Base-by-base conservation (phyloP, 805 yeast genomes). In the Candida suzukii region DNA sequence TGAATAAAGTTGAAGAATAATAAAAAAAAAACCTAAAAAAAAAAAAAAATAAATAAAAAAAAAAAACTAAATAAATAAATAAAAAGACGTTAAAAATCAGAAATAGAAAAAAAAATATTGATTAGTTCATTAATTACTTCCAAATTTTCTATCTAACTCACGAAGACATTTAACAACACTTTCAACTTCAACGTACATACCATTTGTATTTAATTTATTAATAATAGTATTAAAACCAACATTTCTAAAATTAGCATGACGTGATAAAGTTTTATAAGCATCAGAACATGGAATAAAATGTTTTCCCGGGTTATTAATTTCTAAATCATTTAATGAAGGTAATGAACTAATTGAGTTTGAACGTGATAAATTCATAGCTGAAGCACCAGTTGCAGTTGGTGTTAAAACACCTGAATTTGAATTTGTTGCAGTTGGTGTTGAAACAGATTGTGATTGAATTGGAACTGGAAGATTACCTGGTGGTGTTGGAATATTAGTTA, bases 101-200 rank as follows among this genome's bases (percentile, higher is more conserved):
- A 24, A 8, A 8, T 8, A n/a, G n/a, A n/a, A n/a, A n/a, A n/a
- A n/a, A n/a, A n/a, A n/a, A n/a, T n/a, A n/a, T n/a, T n/a, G n/a
- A n/a, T 14, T 16, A 19, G 14, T 4, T 34, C 9, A 25, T 27
- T 42, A 53, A 34, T 56, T 54, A 41, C 57, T 54, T 11, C 60
- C 60, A 47, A 79, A 67, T 51, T 81, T 69, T 54, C 85, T 71
- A 59, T 88, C 96, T 54, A 88, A 67, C 52, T 87, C 93, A 28
- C 95, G 68, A 46, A 88, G 64, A 18, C 87, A 88, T 52, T 83
- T 83, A 25, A 93, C 95, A 27, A 88, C 93, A 50, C 88, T 78
- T 53, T 83, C 87, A n/a, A 85, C 95, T 54, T 88, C 96, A 37
- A 88, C 95, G 53, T 83, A 87, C 83, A 85, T 84, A 3, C 95